Conservation (phyloP, 139 green algal genomes). For the Ostreobium quekettii region DNA sequence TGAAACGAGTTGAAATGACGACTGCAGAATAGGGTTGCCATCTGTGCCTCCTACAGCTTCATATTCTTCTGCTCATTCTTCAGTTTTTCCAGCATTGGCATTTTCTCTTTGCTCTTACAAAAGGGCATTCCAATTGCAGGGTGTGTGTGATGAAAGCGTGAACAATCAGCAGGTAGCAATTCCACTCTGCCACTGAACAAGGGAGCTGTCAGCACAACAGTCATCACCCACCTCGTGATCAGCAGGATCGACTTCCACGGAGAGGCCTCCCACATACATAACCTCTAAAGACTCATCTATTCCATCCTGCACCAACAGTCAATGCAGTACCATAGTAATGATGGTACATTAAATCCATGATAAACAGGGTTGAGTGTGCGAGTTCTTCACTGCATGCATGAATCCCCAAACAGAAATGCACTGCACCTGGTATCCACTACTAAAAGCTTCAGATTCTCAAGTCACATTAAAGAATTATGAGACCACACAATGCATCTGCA, state of each 20-base stretch:
- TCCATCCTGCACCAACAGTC: conserved; percentile 48
- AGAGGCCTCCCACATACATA: conserved; percentile 71
- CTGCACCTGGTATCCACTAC: conserved; percentile 5
- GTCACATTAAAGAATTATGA: not conserved
- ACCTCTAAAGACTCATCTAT: conserved; percentile 60
- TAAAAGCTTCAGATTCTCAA: conserved; percentile 1
- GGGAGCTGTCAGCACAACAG: too few species aligned
- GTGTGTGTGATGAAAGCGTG: not conserved
- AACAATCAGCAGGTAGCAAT: too few species aligned
- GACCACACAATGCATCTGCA: too few species aligned
- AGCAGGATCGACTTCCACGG: conserved; percentile 62
- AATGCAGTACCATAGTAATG: not conserved
- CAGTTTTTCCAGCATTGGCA: not conserved
- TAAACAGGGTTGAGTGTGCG: not conserved
- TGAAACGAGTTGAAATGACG: too few species aligned
- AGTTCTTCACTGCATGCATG: not conserved
- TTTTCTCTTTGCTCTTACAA: not conserved
- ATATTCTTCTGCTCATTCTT: not conserved
- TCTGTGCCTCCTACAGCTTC: not conserved
- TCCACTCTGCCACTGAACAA: too few species aligned
- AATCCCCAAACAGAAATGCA: not conserved
- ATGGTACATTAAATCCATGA: not conserved
- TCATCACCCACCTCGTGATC: conserved; percentile 69
- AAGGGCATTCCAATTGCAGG: not conserved
- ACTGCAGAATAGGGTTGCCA: too few species aligned